Conservation (phyloP, 1,284 basidiomycete species). For the Trichosporon asahii region DNA sequence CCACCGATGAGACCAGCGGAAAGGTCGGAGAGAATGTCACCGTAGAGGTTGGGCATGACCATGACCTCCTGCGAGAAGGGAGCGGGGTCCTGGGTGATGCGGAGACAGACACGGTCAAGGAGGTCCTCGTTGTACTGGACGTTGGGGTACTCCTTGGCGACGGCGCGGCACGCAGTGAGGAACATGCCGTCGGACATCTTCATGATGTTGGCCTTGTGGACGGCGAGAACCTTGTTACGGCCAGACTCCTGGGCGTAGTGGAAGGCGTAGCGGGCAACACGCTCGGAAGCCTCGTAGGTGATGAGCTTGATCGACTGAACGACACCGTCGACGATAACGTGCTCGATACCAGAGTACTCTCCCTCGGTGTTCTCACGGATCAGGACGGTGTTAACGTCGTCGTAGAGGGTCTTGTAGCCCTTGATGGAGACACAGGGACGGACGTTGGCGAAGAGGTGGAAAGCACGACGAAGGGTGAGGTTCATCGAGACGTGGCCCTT, state of each 20-base stretch:
- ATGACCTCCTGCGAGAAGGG: slow-evolving; percentile 97
- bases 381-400: slow-evolving; percentile 95
- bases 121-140: slow-evolving; percentile 95
- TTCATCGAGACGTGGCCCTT: slow-evolving; percentile 99
- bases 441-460: slow-evolving; percentile 98
- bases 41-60: slow-evolving; percentile 97
- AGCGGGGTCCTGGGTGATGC: slow-evolving; percentile 67
- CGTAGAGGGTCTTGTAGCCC: slow-evolving; percentile 97
- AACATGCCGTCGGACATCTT: slow-evolving; percentile 99
- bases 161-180: slow-evolving; percentile 92
- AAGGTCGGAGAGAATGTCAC: slow-evolving; percentile 97
- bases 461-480: slow-evolving; percentile 91
- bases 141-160: slow-evolving; percentile 93
- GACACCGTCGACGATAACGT: slow-evolving; percentile 94
- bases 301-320: slow-evolving; percentile 99
- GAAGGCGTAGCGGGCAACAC: slow-evolving; percentile 98
- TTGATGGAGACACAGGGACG: slow-evolving; percentile 93
- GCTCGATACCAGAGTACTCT: slow-evolving; percentile 99
- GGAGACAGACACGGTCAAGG: slow-evolving; percentile 92
- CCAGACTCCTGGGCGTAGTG: slow-evolving; percentile 87
- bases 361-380: slow-evolving; percentile 99
- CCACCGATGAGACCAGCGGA: slow-evolving; percentile 98
- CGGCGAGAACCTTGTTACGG: slow-evolving; percentile 90
- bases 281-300: slow-evolving; percentile 97
- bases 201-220: slow-evolving; percentile 99